Percentiles rank a stretch among this genome's conserved stretches.
Conservation (phyloP, 2,329 filamentous ascomycete genomes). For the Penicillium expansum region DNA sequence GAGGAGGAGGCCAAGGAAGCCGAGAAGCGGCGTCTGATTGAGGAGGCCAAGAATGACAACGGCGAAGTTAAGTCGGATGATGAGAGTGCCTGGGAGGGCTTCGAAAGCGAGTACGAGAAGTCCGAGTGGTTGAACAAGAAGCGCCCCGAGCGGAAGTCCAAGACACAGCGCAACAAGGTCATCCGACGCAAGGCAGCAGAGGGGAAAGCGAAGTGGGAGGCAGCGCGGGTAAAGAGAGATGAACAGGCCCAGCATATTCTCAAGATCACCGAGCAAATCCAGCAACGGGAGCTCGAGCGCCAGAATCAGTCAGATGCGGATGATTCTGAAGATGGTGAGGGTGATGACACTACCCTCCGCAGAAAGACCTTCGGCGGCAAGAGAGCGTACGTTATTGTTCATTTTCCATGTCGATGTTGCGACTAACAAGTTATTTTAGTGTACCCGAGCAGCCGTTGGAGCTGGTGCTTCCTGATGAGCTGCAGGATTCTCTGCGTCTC, state of each 20-base stretch:
- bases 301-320: slow-evolving; percentile 36
- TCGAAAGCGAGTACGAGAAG: slow-evolving; percentile 76
- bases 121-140: slow-evolving; percentile 66
- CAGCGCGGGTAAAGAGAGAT: slow-evolving; percentile 68
- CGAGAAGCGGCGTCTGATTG: slow-evolving; percentile 65
- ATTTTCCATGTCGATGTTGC: background rate
- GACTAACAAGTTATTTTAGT: slow-evolving; percentile 28
- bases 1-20: slow-evolving; percentile 65
- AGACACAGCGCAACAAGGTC: slow-evolving; percentile 79
- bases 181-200: slow-evolving; percentile 88
- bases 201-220: slow-evolving; percentile 70
- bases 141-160: slow-evolving; percentile 79
- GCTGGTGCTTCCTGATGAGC: slow-evolving; percentile 75
- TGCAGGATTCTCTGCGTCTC: slow-evolving; percentile 75
- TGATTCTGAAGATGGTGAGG: slow-evolving; percentile 54
- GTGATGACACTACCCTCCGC: slow-evolving; percentile 63
- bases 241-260: slow-evolving; percentile 70
- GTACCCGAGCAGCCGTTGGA: slow-evolving; percentile 74
- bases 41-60: slow-evolving; percentile 72
- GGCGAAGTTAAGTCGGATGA: slow-evolving; percentile 75
- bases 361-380: slow-evolving; percentile 71
- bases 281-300: slow-evolving; percentile 52
- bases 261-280: slow-evolving; percentile 57
- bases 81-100: slow-evolving; percentile 87
- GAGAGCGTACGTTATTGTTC: slow-evolving; percentile 39